phyloP scores from a whole-genome alignment of 345 rosid species.

The Ricinus communis region DNA sequence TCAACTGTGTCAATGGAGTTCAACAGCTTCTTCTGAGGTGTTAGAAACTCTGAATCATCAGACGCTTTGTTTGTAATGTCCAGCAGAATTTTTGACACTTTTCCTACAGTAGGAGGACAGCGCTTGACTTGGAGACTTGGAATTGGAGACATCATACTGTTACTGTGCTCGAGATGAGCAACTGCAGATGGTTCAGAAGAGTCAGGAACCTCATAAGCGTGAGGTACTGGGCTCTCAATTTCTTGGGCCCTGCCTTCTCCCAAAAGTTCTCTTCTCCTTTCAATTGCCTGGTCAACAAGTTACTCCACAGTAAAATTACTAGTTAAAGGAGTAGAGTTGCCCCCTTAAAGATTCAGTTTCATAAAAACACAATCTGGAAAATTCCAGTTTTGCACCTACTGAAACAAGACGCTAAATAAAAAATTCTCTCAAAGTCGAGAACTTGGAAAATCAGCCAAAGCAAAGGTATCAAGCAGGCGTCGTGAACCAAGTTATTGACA shows the following conservation, averaged over 20 bases:
- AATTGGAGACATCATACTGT: constrained; percentile 42
- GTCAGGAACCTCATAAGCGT: constrained; percentile 31
- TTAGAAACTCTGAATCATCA: constrained; percentile 53
- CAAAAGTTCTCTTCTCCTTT: constrained; percentile 62
- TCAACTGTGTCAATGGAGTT: constrained; percentile 77
- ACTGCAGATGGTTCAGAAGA: constrained; percentile 31
- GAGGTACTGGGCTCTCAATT: constrained; percentile 38
- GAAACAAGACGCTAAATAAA: no score
- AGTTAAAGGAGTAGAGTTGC: not conserved
- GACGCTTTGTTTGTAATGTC: constrained; percentile 43
- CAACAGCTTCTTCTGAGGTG: constrained; percentile 89
- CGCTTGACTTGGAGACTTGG: constrained; percentile 41
- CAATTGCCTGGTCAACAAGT: constrained; percentile 54
- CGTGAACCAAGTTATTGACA: not conserved
- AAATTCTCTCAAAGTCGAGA: not conserved
- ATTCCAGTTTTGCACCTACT: not conserved
- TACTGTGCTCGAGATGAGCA: constrained; percentile 41
- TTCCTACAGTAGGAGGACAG: constrained; percentile 45
- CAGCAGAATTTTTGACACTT: constrained; percentile 54
- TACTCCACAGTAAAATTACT: not conserved
- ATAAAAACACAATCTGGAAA: not conserved
- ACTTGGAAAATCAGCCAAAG: not conserved
- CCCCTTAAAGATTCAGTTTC: not conserved
- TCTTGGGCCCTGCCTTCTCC: constrained; percentile 51
- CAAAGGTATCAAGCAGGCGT: not conserved